phyloP scores from a whole-genome alignment of 345 rosid species.

The Rhizophora apiculata region DNA sequence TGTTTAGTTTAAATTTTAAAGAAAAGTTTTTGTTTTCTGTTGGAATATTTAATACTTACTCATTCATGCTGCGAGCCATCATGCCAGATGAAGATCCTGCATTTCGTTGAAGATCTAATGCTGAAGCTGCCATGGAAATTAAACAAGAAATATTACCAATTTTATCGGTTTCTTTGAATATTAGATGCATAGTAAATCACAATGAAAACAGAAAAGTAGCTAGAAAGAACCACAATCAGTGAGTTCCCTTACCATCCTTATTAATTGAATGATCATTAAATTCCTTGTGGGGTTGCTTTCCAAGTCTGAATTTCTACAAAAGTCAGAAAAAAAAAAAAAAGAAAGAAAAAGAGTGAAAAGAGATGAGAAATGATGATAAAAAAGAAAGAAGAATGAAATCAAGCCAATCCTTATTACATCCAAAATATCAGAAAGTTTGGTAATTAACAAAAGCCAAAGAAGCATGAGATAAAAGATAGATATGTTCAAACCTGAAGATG shows the following conservation, averaged over 20 bases:
- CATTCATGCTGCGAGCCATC: conserved; percentile 93
- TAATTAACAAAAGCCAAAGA: conserved; percentile 18
- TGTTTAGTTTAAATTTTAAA: not conserved
- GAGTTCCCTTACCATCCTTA: conserved; percentile 72
- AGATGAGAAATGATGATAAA: conserved; percentile 10
- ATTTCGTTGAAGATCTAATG: conserved; percentile 82
- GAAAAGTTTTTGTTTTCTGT: not conserved
- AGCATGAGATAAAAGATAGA: conserved; percentile 14
- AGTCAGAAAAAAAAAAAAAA: conserved; percentile 10
- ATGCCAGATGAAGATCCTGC: conserved; percentile 84
- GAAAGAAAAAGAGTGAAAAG: not conserved
- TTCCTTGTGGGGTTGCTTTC: conserved; percentile 99
- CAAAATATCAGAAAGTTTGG: conserved; percentile 23
- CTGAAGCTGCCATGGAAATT: conserved; percentile 42
- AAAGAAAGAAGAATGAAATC: conserved; percentile 16
- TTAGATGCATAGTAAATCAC: not conserved
- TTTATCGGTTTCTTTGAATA: not conserved
- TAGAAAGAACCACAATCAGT: conserved; percentile 28
- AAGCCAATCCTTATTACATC: conserved; percentile 9
- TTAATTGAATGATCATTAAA: conserved; percentile 79
- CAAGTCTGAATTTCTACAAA: conserved; percentile 88
- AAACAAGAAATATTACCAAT: not conserved
- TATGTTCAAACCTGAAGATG: conserved; percentile 92
- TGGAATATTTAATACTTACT: conserved; percentile 41
- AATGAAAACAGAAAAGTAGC: conserved; percentile 23